Evolutionary conservation across 441 rosid species (phyloP).

Genomic region (Gossypium schwendimanii): DNA sequence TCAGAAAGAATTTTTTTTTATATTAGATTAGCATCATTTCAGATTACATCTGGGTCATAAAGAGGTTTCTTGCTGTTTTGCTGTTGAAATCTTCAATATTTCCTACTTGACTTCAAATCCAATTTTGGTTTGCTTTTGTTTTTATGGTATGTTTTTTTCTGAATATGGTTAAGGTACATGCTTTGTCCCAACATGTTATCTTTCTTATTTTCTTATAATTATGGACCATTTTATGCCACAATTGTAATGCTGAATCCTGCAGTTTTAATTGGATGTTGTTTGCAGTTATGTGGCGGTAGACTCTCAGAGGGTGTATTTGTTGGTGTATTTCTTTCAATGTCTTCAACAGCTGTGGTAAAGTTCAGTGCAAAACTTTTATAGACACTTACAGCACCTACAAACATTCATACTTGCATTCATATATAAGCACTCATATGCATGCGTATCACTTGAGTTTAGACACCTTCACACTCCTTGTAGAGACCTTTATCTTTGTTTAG

Average conservation of each 20-base stretch:
- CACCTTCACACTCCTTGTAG: background rate
- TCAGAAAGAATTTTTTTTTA: background rate
- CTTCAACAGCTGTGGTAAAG: conserved; percentile 91
- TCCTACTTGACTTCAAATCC: background rate
- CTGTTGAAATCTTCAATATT: background rate
- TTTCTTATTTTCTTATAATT: background rate
- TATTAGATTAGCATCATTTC: background rate
- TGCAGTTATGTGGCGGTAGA: conserved; percentile 88
- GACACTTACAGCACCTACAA: background rate
- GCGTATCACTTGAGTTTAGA: background rate
- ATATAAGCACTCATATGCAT: background rate
- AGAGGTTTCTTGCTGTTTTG: background rate
- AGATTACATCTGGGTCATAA: background rate
- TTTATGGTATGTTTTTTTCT: background rate
- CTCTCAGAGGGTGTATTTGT: conserved; percentile 89
- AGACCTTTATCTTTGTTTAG: background rate
- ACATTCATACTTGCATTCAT: background rate
- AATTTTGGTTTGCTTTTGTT: background rate
- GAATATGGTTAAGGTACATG: background rate
- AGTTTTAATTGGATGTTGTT: conserved; percentile 17
- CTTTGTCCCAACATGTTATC: background rate
- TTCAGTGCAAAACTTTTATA: background rate
- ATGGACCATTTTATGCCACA: background rate
- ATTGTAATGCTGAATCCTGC: background rate
- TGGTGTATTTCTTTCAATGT: conserved; percentile 87